Conservation (phyloP, 805 yeast species). For the Kodamaea sagamina region DNA sequence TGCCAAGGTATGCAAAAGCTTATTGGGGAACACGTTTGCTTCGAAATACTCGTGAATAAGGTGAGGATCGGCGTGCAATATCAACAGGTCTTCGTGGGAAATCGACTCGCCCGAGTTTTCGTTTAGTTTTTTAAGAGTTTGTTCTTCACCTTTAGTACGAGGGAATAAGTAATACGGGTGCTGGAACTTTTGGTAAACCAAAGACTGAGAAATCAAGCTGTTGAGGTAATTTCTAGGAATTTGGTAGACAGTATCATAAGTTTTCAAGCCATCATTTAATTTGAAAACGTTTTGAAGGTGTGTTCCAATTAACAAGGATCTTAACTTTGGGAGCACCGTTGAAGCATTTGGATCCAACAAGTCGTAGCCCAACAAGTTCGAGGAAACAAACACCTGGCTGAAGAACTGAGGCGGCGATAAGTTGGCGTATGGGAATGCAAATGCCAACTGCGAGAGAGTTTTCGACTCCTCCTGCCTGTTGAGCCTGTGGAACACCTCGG, state of each 20-base stretch:
- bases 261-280: conserved; percentile 4
- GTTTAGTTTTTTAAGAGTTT: background rate
- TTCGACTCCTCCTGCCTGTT: conserved; percentile 29
- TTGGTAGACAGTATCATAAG: conserved; percentile 13
- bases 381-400: background rate
- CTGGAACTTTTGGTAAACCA: conserved; percentile 24
- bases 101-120: background rate
- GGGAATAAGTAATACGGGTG: conserved; percentile 34
- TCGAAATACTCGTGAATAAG: conserved; percentile 11
- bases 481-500: conserved; percentile 17
- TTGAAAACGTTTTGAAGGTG: conserved; percentile 11
- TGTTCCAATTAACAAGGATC: conserved; percentile 1
- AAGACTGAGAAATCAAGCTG: conserved; percentile 25
- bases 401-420: background rate
- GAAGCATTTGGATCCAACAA: conserved; percentile 12
- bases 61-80: conserved; percentile 4
- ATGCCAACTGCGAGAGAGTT: conserved; percentile 1
- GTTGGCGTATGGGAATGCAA: background rate
- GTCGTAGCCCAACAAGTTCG: conserved; percentile 9
- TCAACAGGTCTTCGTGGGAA: conserved; percentile 4
- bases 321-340: background rate
- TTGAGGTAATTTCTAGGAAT: conserved; percentile 27
- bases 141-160: conserved; percentile 17
- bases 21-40: conserved; percentile 45
- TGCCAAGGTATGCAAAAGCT: conserved; percentile 45